Evolutionary conservation across 2,329 filamentous ascomycete genomes (phyloP).

Genomic region (Penicillium sclerotiorum): DNA sequence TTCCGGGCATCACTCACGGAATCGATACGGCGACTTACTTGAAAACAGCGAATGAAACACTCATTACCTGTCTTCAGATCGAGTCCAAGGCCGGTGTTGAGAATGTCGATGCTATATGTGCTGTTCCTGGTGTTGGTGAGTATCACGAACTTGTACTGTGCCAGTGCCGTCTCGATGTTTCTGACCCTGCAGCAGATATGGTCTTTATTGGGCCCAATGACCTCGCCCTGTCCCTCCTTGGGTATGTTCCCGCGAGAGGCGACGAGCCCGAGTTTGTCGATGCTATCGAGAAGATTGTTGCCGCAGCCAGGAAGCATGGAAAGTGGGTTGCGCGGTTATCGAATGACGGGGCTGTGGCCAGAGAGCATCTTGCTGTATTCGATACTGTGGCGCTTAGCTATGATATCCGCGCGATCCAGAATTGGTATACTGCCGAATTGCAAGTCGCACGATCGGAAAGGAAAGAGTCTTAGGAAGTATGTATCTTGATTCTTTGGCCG

Average conservation of each 20-base stretch:
- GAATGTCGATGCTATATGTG: slow-evolving; percentile 45
- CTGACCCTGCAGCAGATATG: slow-evolving; percentile 22
- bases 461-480: too few species aligned
- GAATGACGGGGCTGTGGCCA: slow-evolving; percentile 47
- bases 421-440: slow-evolving; percentile 50
- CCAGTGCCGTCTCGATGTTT: too few species aligned
- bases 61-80: slow-evolving; percentile 43
- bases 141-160: too few species aligned
- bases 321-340: slow-evolving; percentile 64
- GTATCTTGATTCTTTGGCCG: too few species aligned
- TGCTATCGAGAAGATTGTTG: slow-evolving; percentile 61
- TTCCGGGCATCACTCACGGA: slow-evolving; percentile 34
- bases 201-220: slow-evolving; percentile 39
- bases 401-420: slow-evolving; percentile 52
- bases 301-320: slow-evolving; percentile 61
- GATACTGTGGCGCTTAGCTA: slow-evolving; percentile 51
- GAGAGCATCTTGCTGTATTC: slow-evolving; percentile 41
- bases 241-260: slow-evolving; percentile 58
- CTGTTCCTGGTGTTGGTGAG: slow-evolving; percentile 38
- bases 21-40: slow-evolving; percentile 32
- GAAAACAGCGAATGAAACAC: slow-evolving; percentile 32
- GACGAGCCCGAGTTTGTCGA: slow-evolving; percentile 59
- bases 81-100: slow-evolving; percentile 42
- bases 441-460: slow-evolving; percentile 37
- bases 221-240: slow-evolving; percentile 55